Evolutionary conservation across 352 stramenopile species (phyloP).

Genomic region (Lagenidium giganteum): DNA sequence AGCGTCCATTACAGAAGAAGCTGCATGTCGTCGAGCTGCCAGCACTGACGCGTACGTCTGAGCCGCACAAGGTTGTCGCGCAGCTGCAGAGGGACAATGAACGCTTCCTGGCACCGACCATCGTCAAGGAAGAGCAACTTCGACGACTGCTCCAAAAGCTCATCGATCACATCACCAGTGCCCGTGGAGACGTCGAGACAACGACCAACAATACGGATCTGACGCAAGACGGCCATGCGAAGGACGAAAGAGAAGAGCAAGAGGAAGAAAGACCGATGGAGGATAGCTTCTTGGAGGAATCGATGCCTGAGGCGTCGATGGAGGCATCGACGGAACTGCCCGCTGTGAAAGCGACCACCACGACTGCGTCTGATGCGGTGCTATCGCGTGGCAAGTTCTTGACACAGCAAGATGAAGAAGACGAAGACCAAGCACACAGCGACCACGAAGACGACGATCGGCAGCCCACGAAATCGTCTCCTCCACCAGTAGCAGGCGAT

Average conservation of each 20-base stretch:
- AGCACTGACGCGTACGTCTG: slow-evolving; percentile 37
- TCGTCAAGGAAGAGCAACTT: slow-evolving; percentile 71
- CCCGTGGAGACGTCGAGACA: too few relatives aligned
- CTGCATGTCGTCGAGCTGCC: slow-evolving; percentile 80
- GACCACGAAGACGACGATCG: background rate
- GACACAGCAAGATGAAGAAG: slow-evolving; percentile 9
- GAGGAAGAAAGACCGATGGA: slow-evolving; percentile 27
- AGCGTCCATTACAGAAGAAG: slow-evolving; percentile 25
- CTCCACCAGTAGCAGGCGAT: too few relatives aligned
- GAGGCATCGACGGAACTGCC: slow-evolving; percentile 15
- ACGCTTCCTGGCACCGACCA: slow-evolving; percentile 41
- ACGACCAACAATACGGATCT: slow-evolving; percentile 5
- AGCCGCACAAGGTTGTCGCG: slow-evolving; percentile 32
- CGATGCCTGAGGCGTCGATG: slow-evolving; percentile 28
- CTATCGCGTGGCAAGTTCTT: slow-evolving; percentile 1
- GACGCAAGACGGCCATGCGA: too few relatives aligned
- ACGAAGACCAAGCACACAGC: background rate
- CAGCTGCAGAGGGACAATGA: slow-evolving; percentile 66
- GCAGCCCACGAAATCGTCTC: background rate
- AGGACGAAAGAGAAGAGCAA: slow-evolving; percentile 9
- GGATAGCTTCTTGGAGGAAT: slow-evolving; percentile 35
- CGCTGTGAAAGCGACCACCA: background rate
- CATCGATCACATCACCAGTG: too few relatives aligned
- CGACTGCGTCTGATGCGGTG: background rate
- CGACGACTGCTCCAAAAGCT: slow-evolving; percentile 54